Evolutionary conservation across 1,284 basidiomycete genomes (phyloP).

Genomic region (Takashimella koratensis): DNA sequence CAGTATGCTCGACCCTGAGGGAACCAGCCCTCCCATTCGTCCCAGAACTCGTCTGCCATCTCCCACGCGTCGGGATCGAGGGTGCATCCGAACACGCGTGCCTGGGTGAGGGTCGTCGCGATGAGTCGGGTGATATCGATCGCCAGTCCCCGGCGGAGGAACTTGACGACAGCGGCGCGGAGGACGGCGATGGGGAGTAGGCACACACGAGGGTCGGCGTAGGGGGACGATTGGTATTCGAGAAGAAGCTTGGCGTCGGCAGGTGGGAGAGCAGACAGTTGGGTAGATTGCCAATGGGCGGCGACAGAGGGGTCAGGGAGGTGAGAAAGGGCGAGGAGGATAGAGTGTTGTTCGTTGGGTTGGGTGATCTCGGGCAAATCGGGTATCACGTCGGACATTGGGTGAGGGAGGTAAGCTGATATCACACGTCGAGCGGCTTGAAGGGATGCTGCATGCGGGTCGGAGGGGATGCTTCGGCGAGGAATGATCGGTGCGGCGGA

Average conservation of each 20-base stretch:
- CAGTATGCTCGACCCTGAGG: slow-evolving; percentile 18
- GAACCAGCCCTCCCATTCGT: slow-evolving; percentile 23
- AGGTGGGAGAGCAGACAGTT: slow-evolving; percentile 12
- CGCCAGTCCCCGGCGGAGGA: slow-evolving; percentile 1
- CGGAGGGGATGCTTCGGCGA: background rate
- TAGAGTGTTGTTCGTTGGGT: slow-evolving; percentile 14
- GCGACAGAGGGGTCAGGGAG: slow-evolving; percentile 10
- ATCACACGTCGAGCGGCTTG: slow-evolving; percentile 10
- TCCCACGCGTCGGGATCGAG: slow-evolving; percentile 28
- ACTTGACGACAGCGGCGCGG: slow-evolving; percentile 11
- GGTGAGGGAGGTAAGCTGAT: slow-evolving; percentile 14
- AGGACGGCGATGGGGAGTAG: slow-evolving; percentile 25
- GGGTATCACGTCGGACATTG: slow-evolving; percentile 7
- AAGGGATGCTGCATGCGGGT: slow-evolving; percentile 13
- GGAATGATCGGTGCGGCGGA: background rate
- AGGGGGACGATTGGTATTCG: slow-evolving; percentile 14
- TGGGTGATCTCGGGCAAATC: slow-evolving; percentile 9
- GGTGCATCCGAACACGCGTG: slow-evolving; percentile 18
- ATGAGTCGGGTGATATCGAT: slow-evolving; percentile 19
- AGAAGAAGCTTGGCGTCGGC: slow-evolving; percentile 16
- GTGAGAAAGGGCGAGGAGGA: slow-evolving; percentile 21
- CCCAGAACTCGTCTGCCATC: slow-evolving; percentile 19
- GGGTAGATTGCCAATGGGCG: slow-evolving; percentile 9
- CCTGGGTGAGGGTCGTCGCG: slow-evolving; percentile 8
- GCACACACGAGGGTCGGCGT: slow-evolving; percentile 14